Base-by-base conservation (phyloP, 805 yeast species). In the Candida ipomoeae region DNA sequence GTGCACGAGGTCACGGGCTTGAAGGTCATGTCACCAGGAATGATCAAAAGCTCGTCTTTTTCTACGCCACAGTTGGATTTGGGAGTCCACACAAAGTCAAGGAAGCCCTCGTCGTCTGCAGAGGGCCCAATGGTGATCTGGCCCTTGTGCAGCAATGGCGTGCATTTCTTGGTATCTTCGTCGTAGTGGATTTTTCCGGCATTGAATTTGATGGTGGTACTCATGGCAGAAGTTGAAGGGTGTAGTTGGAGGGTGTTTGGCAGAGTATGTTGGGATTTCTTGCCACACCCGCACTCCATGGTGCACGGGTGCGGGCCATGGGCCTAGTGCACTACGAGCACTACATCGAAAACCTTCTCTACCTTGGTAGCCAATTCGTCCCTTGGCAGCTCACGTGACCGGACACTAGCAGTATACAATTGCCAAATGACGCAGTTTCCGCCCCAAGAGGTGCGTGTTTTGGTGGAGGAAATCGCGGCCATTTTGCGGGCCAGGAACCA, bases 1-100 rank as follows among this genome's bases (percentile, higher is more conserved):
- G 70, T 78, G 66, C 95, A 86, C 29, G 87, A 80, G 46, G 74
- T 66, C 40, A 87, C 81, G 48, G 80, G 87, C 54, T 79, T 79
- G 82, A 90, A 87, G 40, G 84, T 80, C 47, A 87, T 92, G 61
- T 89, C 96, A 1, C 95, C 96, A 0, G 95, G 94, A 57, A 89
- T 83, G 40, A 89, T 79, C 56, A 88, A 72, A 51, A 87, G 73
- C 55, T 84, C 90, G 48, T 82, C 86, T 41, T 73, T 73, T 50
- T 77, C 81, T 8, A 72, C 57, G 45, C 71, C 76, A 5, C 73
- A 65, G 31, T 78, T 81, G 7, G 41, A n/a, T 50, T 86, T 80
- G 32, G 95, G 88, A 37, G 76, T 68, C 96, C 96, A 89, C 48
- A 69, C 73, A 58, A 88, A 84, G 46, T 84, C 82, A 60, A 76